Percentiles rank a stretch among this genome's conserved stretches.
These are phyloP conservation scores for Saururus chinensis DNA, from an alignment of 164 flowering plant genomes.

Conservation along the genomic window DNA sequence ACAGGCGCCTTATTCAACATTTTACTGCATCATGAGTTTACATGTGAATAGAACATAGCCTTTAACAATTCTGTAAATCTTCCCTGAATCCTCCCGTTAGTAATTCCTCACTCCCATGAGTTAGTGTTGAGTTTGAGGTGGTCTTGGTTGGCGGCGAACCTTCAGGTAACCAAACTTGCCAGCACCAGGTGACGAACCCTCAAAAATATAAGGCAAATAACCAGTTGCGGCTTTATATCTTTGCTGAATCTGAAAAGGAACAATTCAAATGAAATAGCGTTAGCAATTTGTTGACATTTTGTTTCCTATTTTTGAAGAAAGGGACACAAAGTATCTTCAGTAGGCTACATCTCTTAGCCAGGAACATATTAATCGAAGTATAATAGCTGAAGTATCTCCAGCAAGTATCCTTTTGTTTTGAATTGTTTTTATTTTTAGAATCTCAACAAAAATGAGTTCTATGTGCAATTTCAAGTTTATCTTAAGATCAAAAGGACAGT, in stretches of 20 bases:
- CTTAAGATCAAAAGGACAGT: too few relatives aligned
- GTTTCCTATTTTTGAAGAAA: too few relatives aligned
- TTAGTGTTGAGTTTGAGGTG: slow-evolving; percentile 1
- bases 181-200: slow-evolving; percentile 98
- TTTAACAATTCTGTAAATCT: background rate
- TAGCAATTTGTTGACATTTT: background rate
- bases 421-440: background rate
- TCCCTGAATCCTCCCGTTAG: too few relatives aligned
- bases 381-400: too few relatives aligned
- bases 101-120: background rate
- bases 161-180: slow-evolving; percentile 81
- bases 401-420: background rate
- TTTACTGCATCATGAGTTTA: too few relatives aligned
- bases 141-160: slow-evolving; percentile 39
- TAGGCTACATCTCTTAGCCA: too few relatives aligned
- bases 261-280: background rate
- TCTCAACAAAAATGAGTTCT: too few relatives aligned
- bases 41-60: too few relatives aligned
- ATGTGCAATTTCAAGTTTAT: too few relatives aligned
- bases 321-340: too few relatives aligned
- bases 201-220: slow-evolving; percentile 66
- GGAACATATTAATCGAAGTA: too few relatives aligned
- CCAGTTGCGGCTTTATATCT: slow-evolving; percentile 81
- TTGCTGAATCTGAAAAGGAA: slow-evolving; percentile 58
- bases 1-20: too few relatives aligned